Evolutionary conservation across 805 yeast genomes (phyloP), one percentile per base, ranked within the genome.

Genomic region (Candida germanica): DNA sequence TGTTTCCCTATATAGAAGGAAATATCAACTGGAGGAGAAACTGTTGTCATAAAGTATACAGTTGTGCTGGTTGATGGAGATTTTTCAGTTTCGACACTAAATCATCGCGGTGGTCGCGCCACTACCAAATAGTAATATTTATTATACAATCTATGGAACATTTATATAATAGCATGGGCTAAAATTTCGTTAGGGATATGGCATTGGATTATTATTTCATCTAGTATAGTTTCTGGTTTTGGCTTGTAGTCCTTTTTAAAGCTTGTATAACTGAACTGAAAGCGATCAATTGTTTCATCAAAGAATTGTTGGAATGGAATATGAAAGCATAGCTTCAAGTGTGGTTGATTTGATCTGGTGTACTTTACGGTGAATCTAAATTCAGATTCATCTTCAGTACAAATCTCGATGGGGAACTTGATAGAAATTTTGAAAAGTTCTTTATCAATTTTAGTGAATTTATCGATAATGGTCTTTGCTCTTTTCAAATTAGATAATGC

Each of bases 1-100:
- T 53, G 53, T 23, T 49, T 48, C 30, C 64, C 68, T 22, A 61
- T 42, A 44, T 67, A 67, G 51, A 53, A 67, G 18, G 70, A 50
- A 26, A 56, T 42, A 39, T 53, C 61, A 15, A 39, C 39, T 44
- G 48, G 27, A 22, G 38, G 34, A 20, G 25, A 29, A 16, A 20
- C 7, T 15, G 32, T 19, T 11, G 31, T 21, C 37, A 34, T 34
- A n/a, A n/a, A n/a, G n/a, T n/a, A n/a, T n/a, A n/a, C n/a, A n/a
- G n/a, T 20, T 20, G 23, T 17, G 11, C 21, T 26, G 26, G 26
- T 26, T 32, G 12, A 15, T 32, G 29, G 13, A 19, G 15, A 25
- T 25, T 36, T 36, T 36, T 30, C 39, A 30, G 25, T 17, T 27
- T 36, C 39, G 39, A 36, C 39, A 35, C 13, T 34, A 20, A 20